Conservation (phyloP, 106 monocot genomes). For the Acorus gramineus region DNA sequence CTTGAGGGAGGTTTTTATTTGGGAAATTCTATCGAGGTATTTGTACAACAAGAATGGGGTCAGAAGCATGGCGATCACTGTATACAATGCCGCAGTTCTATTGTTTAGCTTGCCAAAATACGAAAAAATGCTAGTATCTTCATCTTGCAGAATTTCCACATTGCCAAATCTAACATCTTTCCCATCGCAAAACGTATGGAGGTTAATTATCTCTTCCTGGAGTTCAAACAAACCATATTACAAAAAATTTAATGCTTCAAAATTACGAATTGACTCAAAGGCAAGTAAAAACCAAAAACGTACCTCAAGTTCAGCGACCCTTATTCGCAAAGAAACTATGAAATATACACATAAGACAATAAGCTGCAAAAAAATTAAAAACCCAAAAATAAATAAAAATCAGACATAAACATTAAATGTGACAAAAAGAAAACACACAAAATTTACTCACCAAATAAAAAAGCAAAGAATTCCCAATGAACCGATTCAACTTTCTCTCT, state of each 20-base stretch:
- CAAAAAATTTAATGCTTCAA: background rate
- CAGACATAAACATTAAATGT: no score
- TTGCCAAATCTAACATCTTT: background rate
- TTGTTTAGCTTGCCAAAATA: constrained; percentile 20
- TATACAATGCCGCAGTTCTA: constrained; percentile 37
- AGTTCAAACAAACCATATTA: background rate
- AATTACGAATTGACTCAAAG: background rate
- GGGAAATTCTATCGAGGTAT: constrained; percentile 38
- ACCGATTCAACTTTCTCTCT: constrained; percentile 1
- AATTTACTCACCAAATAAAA: constrained; percentile 24
- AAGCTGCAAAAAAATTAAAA: constrained; percentile 32
- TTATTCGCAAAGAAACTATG: constrained; percentile 37
- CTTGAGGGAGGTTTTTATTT: constrained; percentile 15
- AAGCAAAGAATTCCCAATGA: constrained; percentile 26
- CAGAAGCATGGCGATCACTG: constrained; percentile 30
- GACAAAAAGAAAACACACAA: no score
- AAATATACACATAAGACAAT: constrained; percentile 20
- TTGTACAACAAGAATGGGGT: constrained; percentile 47
- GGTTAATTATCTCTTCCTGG: constrained; percentile 52
- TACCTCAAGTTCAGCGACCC: constrained; percentile 20
- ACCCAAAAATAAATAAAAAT: no score
- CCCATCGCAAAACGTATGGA: constrained; percentile 22
- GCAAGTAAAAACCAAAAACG: background rate
- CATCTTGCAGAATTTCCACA: constrained; percentile 15
- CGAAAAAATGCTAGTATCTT: constrained; percentile 5